Conservation (phyloP, 169 alveolate genomes). For the Plasmodium knowlesi region DNA sequence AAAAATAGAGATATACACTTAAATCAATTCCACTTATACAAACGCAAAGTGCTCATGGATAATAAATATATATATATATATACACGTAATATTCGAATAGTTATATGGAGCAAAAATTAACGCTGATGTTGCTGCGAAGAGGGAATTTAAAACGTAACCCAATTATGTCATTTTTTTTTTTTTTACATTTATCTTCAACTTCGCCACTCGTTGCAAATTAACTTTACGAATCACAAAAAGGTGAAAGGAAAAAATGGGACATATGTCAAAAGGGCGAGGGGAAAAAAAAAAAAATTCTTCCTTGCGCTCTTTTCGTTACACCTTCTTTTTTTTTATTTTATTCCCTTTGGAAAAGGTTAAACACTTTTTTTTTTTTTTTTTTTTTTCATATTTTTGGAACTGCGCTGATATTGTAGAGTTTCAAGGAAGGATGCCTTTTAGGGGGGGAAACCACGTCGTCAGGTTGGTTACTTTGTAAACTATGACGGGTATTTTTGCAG, state of each 20-base stretch:
- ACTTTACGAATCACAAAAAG: not conserved
- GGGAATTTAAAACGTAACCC: not conserved
- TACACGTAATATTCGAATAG: not conserved
- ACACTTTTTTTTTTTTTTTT: not conserved
- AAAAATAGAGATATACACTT: not conserved
- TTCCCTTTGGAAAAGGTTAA: not conserved
- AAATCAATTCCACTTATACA: not conserved
- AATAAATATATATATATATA: not conserved
- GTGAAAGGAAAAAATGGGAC: not conserved
- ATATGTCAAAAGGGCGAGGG: not conserved
- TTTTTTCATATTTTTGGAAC: not conserved
- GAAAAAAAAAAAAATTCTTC: not conserved
- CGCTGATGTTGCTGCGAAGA: not conserved
- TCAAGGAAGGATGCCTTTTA: not conserved
- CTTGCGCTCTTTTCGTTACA: not conserved
- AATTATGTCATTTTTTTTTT: not conserved
- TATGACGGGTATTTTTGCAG: not conserved
- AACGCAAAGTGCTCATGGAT: not conserved
- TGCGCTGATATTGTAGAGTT: not conserved
- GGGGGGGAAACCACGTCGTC: not conserved
- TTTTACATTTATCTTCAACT: not conserved
- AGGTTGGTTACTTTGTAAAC: not conserved
- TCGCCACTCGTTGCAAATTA: not conserved
- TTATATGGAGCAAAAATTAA: not conserved
- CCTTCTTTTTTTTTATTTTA: not conserved